Evolutionary conservation across 768 basidiomycete species (phyloP).

Genomic region (Mycena rebaudengoi): DNA sequence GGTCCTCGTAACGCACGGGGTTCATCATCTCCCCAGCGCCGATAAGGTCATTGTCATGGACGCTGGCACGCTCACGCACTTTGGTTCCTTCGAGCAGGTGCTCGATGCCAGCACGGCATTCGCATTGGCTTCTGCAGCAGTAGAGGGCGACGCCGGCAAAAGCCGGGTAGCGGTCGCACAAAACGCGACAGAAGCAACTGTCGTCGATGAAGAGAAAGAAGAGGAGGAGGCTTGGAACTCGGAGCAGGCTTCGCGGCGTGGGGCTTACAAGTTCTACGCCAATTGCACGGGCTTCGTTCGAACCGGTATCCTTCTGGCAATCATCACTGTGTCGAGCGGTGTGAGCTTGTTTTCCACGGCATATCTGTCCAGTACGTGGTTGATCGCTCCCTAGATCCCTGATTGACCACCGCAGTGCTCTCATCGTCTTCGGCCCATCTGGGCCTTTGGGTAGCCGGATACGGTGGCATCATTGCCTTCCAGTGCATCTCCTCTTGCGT

Average conservation of each 20-base stretch:
- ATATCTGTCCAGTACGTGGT: not conserved
- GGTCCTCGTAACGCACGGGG: too few species aligned
- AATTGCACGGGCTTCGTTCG: not conserved
- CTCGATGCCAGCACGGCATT: not conserved
- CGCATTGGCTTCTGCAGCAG: not conserved
- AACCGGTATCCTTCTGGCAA: too few species aligned
- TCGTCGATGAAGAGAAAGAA: constrained; percentile 5
- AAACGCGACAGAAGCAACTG: not conserved
- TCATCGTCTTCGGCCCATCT: not conserved
- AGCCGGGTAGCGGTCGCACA: not conserved
- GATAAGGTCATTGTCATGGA: too few species aligned
- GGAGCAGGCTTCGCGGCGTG: not conserved
- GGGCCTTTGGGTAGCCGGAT: not conserved
- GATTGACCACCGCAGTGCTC: not conserved
- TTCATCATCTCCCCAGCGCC: too few species aligned
- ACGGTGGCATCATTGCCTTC: not conserved
- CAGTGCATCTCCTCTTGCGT: too few species aligned
- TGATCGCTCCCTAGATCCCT: too few species aligned
- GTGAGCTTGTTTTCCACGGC: not conserved
- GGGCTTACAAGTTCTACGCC: not conserved
- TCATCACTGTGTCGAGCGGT: not conserved
- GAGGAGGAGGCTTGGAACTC: not conserved
- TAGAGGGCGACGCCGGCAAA: not conserved
- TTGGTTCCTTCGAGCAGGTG: too few species aligned
- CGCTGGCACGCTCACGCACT: constrained; percentile 5